Conservation (phyloP, 2,329 filamentous ascomycete genomes). For the Stromatinia cepivora region DNA sequence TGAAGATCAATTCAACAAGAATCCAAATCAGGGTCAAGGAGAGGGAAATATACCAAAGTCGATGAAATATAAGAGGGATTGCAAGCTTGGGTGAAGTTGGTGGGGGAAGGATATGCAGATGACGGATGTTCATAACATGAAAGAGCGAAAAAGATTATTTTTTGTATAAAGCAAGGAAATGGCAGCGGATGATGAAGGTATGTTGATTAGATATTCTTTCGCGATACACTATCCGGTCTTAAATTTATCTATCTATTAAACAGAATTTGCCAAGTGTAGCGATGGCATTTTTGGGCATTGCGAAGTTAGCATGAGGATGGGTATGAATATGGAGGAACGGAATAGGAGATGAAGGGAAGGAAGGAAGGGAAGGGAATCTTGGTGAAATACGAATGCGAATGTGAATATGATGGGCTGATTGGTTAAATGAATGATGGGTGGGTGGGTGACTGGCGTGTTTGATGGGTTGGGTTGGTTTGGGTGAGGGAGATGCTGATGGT, state of each 20-base stretch:
- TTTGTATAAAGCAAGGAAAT: background rate
- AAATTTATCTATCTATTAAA: background rate
- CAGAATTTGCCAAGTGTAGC: background rate
- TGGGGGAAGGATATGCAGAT: too few relatives aligned
- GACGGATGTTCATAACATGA: background rate
- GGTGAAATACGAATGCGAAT: background rate
- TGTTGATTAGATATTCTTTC: background rate
- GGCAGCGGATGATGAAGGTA: background rate
- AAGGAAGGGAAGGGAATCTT: background rate
- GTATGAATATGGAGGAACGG: background rate
- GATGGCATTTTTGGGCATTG: constrained; percentile 3
- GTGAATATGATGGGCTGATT: background rate
- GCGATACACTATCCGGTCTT: background rate
- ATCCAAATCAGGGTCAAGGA: background rate
- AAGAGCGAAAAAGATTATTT: background rate
- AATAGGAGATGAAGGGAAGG: too few relatives aligned
- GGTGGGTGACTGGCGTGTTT: background rate
- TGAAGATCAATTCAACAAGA: background rate
- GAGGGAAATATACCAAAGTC: background rate
- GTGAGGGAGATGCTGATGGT: too few relatives aligned
- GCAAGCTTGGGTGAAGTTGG: too few relatives aligned
- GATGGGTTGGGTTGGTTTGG: background rate
- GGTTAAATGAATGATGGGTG: too few relatives aligned
- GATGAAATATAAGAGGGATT: background rate
- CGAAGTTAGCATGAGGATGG: background rate